Conservation (phyloP, 345 rosid species). For the Aethionema arabicum region DNA sequence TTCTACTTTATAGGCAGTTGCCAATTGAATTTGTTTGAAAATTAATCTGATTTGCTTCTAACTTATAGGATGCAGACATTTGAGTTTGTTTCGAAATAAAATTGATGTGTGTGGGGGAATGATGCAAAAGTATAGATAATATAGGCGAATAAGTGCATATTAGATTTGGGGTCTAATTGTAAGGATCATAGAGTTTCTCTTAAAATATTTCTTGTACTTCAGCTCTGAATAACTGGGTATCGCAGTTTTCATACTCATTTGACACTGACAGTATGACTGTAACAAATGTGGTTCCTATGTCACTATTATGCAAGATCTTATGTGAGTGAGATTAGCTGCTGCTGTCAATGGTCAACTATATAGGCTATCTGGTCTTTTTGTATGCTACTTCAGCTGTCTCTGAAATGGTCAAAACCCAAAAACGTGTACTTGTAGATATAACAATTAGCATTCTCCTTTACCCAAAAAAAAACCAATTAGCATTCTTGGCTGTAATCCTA, state of each 20-base stretch:
- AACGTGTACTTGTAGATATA: no score
- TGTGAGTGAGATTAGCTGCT: constrained; percentile 14
- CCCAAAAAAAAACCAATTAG: no score
- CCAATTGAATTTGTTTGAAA: constrained; percentile 8
- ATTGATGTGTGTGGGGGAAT: not conserved
- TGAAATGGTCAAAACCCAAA: no score
- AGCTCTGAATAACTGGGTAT: not conserved
- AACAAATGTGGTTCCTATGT: constrained; percentile 18
- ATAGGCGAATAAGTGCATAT: not conserved
- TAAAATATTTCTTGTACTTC: not conserved
- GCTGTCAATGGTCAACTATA: constrained; percentile 14
- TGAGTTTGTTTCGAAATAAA: not conserved
- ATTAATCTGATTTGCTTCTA: constrained; percentile 2
- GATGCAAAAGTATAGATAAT: constrained; percentile 19
- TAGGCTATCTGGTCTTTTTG: not conserved
- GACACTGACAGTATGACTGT: constrained; percentile 3
- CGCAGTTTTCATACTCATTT: constrained; percentile 11
- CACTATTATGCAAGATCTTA: constrained; percentile 1
- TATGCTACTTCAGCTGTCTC: constrained; percentile 4
- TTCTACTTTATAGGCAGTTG: constrained; percentile 20
- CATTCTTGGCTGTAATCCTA: no score
- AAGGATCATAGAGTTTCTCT: not conserved
- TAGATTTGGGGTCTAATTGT: no score
- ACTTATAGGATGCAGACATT: constrained; percentile 16
- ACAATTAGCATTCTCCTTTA: constrained; percentile 3